Percentiles rank a stretch among this genome's conserved stretches.
These are phyloP conservation scores for Podaxis mareebaensis DNA, from an alignment of 768 basidiomycete species.

Conservation along the genomic window DNA sequence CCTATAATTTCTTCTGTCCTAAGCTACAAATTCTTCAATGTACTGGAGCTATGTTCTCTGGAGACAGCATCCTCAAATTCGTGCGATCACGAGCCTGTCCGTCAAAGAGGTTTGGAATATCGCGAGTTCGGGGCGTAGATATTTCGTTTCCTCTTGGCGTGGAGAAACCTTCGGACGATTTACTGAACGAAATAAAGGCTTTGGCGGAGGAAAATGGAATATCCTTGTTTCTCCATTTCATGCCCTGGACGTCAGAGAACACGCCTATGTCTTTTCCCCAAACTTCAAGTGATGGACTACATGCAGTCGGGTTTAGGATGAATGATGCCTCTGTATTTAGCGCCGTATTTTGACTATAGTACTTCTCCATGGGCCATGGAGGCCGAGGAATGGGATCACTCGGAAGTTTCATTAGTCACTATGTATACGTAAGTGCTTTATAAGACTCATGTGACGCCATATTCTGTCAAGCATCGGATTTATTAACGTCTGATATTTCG, in stretches of 20 bases:
- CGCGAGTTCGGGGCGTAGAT: neutral
- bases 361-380: too few species aligned
- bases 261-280: too few species aligned
- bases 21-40: slow-evolving; percentile 6
- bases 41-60: slow-evolving; percentile 9
- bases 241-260: neutral
- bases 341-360: neutral
- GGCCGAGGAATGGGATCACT: too few species aligned
- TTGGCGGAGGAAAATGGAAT: neutral
- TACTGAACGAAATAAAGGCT: neutral
- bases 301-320: neutral
- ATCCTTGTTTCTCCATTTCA: neutral
- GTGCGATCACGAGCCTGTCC: neutral
- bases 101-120: neutral
- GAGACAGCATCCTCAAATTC: neutral
- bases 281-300: neutral
- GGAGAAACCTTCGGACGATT: neutral
- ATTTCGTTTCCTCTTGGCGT: neutral
- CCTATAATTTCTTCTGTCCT: slow-evolving; percentile 6
- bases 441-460: too few species aligned
- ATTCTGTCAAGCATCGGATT: too few species aligned
- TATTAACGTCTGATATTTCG: too few species aligned
- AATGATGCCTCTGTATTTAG: neutral
- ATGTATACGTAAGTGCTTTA: too few species aligned
- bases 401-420: too few species aligned